phyloP scores from a whole-genome alignment of 1,284 basidiomycete species.

The Austroboletus niveus region DNA sequence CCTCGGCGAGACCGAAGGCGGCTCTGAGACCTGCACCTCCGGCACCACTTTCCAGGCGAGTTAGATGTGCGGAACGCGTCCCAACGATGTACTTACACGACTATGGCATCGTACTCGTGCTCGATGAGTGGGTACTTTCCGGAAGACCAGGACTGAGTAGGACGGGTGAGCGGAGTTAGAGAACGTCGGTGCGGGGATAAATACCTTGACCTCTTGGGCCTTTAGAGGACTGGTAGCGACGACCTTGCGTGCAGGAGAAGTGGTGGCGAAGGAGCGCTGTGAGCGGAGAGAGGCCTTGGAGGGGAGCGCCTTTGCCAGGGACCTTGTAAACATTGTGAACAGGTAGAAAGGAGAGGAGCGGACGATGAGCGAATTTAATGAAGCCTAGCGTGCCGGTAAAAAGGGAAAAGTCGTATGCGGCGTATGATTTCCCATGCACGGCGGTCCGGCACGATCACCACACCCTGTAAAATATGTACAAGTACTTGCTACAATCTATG shows the following conservation, averaged over 20 bases:
- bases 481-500: background rate
- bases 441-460: background rate
- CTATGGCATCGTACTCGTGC: conserved; percentile 96
- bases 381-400: conserved; percentile 1
- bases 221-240: conserved; percentile 77
- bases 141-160: conserved; percentile 63
- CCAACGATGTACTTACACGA: conserved; percentile 69
- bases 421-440: conserved; percentile 26
- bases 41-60: conserved; percentile 67
- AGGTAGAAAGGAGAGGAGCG: background rate
- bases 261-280: conserved; percentile 60
- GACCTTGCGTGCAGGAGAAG: conserved; percentile 57
- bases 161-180: conserved; percentile 10
- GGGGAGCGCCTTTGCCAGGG: conserved; percentile 41
- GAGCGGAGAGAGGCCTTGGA: conserved; percentile 46
- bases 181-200: conserved; percentile 13
- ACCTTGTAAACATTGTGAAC: conserved; percentile 31
- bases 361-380: conserved; percentile 10
- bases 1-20: conserved; percentile 98
- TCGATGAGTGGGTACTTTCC: conserved; percentile 96
- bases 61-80: conserved; percentile 9
- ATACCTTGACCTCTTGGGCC: conserved; percentile 82
- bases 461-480: too few relatives aligned
- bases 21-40: conserved; percentile 98
- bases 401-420: background rate